Evolutionary conservation across 2,329 filamentous ascomycete species (phyloP).

Genomic region (Fonsecaea monophora): DNA sequence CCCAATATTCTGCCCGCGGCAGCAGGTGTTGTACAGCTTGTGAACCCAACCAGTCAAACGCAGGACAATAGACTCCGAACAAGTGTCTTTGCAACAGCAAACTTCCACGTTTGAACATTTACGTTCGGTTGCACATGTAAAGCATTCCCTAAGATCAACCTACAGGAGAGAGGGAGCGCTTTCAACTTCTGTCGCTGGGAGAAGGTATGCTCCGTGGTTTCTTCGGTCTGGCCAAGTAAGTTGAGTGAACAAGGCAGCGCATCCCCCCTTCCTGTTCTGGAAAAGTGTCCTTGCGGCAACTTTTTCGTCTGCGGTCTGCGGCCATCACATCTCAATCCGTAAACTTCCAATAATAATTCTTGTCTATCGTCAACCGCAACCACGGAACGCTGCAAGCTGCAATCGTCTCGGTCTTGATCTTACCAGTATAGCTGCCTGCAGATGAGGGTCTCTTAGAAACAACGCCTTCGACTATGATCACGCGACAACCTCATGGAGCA

Average conservation of each 20-base stretch:
- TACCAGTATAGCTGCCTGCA: not conserved
- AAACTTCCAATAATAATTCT: conserved; percentile 2
- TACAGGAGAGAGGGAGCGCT: too few species aligned
- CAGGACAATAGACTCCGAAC: not conserved
- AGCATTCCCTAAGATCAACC: too few species aligned
- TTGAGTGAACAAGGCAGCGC: not conserved
- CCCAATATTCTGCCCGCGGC: not conserved
- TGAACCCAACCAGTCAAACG: not conserved
- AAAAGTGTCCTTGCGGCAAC: not conserved
- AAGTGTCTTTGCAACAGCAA: not conserved
- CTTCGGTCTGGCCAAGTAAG: not conserved
- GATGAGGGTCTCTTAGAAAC: not conserved
- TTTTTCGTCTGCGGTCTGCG: conserved; percentile 1
- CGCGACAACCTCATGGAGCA: conserved; percentile 21
- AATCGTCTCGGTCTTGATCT: not conserved
- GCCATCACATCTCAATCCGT: not conserved
- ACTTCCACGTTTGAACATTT: not conserved
- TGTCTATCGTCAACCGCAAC: not conserved
- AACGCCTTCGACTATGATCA: conserved; percentile 21
- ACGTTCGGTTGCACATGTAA: too few species aligned
- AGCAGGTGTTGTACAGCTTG: not conserved
- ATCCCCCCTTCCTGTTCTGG: not conserved
- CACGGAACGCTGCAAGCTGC: not conserved
- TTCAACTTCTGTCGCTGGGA: too few species aligned
- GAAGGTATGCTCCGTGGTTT: not conserved